A percentile compares a stretch with the other conserved stretches of the same genome.
Conservation (phyloP, 2,329 filamentous ascomycete species). For the Apiospora rasikravindrae region DNA sequence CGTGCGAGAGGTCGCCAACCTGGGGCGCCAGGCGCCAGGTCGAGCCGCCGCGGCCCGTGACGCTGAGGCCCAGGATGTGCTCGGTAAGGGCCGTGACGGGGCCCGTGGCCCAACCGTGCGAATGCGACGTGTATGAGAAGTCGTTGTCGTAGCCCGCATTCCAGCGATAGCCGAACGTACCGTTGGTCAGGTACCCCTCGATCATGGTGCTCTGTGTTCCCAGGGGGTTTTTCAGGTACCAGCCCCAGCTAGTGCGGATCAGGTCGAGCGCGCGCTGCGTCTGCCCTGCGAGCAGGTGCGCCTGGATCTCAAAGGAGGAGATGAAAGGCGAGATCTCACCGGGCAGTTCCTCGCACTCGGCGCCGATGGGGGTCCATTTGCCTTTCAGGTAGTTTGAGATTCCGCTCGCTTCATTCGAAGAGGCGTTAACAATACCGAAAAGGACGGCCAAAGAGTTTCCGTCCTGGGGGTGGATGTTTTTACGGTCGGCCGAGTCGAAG, state of each 20-base stretch:
- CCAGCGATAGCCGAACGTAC: slow-evolving; percentile 61
- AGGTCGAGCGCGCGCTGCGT: slow-evolving; percentile 59
- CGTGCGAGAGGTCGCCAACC: slow-evolving; percentile 44
- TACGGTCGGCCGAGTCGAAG: slow-evolving; percentile 44
- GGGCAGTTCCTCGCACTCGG: slow-evolving; percentile 60
- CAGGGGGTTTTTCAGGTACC: slow-evolving; percentile 61
- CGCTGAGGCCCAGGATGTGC: slow-evolving; percentile 48
- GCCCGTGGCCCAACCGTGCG: slow-evolving; percentile 56
- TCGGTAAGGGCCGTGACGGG: slow-evolving; percentile 52
- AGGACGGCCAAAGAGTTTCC: slow-evolving; percentile 62
- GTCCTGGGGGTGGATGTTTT: slow-evolving; percentile 62
- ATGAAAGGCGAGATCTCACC: slow-evolving; percentile 64
- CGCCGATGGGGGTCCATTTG: slow-evolving; percentile 62
- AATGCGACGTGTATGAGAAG: slow-evolving; percentile 51
- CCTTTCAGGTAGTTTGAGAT: slow-evolving; percentile 51
- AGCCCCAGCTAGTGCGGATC: slow-evolving; percentile 63
- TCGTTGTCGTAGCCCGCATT: slow-evolving; percentile 57
- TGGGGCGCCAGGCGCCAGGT: slow-evolving; percentile 46
- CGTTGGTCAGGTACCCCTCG: slow-evolving; percentile 62
- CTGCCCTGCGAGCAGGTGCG: slow-evolving; percentile 54
- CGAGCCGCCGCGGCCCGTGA: slow-evolving; percentile 42
- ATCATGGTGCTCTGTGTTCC: slow-evolving; percentile 64
- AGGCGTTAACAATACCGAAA: slow-evolving; percentile 48
- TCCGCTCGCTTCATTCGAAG: slow-evolving; percentile 38
- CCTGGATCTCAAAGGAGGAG: slow-evolving; percentile 63